Conservation (phyloP, 1,139 yeast genomes). For the Diutina ranongensis region DNA sequence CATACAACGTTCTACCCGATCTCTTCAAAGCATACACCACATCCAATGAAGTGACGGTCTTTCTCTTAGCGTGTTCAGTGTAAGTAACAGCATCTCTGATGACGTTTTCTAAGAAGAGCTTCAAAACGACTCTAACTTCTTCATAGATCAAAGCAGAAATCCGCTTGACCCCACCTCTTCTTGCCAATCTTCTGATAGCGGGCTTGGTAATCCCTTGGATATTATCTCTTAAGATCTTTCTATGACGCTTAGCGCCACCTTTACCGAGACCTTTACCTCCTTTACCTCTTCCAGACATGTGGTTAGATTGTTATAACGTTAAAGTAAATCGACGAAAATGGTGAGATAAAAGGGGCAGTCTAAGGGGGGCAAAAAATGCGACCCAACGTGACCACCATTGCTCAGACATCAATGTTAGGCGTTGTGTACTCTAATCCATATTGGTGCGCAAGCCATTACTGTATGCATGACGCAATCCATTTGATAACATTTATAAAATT, state of each 20-base stretch:
- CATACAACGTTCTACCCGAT: slow-evolving; percentile 99
- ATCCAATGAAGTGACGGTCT: slow-evolving; percentile 97
- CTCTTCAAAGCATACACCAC: slow-evolving; percentile 99
- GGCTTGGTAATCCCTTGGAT: slow-evolving; percentile 99
- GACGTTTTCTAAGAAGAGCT: slow-evolving; percentile 91
- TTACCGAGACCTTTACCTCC: slow-evolving; percentile 99
- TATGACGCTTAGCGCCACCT: slow-evolving; percentile 99
- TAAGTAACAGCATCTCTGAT: slow-evolving; percentile 98
- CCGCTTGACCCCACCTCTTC: slow-evolving; percentile 99
- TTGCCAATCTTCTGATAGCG: slow-evolving; percentile 98
- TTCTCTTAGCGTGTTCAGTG: slow-evolving; percentile 99
- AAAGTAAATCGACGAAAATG: background rate
- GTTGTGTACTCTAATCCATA: background rate
- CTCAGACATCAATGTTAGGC: background rate
- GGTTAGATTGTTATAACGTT: slow-evolving; percentile 13
- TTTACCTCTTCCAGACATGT: slow-evolving; percentile 99
- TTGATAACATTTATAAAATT: no score
- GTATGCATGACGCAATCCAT: no score
- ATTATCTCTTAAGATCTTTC: slow-evolving; percentile 98
- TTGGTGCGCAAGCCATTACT: no score
- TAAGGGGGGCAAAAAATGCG: background rate
- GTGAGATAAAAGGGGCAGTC: background rate
- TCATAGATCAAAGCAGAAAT: slow-evolving; percentile 97
- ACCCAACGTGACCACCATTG: background rate
- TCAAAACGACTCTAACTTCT: slow-evolving; percentile 95